Evolutionary conservation across 495 filamentous ascomycete genomes (phyloP), one percentile per base, ranked within the genome.

Genomic region (Penicillium ochrochloron): DNA sequence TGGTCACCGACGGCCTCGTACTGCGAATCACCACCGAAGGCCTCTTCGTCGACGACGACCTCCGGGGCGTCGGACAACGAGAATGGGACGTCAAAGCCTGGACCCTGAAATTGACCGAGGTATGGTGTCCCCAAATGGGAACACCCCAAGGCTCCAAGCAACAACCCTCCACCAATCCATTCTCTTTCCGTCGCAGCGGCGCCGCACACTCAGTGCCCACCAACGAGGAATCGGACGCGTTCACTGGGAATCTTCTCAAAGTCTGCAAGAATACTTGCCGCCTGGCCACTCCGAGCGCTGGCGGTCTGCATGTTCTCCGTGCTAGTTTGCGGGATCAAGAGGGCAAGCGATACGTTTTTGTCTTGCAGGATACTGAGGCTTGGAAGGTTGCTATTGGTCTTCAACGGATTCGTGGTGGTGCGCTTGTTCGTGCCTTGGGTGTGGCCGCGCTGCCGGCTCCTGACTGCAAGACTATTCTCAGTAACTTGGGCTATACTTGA

Each of bases 61-160:
- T 97, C 41, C 87, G 93, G 19, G 88, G 88, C 44, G 90, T 96
- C 3, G 87, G 90, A 21, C 92, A 97, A 73, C 85, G 95, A 54
- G 96, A 98, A 78, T 99, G 96, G 96, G 95, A 99, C 73, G 85
- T 97, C 75, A 97, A 97, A 73, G 94, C 94, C 19, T 97, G 95
- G 95, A 96, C 92, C 14, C 85, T 99, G 78, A 97, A 94, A 76
- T 80, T 88, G 29, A 87, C 95, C 66, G 95, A 99, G 82, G 89
- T 97, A 74, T 94, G 92, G 87, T 93, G 90, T 67, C 88, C 90
- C 25, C 81, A 83, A 35, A 76, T 77, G 58, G 73, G 69, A 5
- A 55, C 68, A 9, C 61, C 71, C n/a, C 41, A 64, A 57, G 25
- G 66, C 62, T 17, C 62, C 52, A 64, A 76, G n/a, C 53, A 56